Evolutionary conservation across 257 asterid species (phyloP), one percentile per base, ranked within the genome.

Genomic region (Mitragyna speciosa): DNA sequence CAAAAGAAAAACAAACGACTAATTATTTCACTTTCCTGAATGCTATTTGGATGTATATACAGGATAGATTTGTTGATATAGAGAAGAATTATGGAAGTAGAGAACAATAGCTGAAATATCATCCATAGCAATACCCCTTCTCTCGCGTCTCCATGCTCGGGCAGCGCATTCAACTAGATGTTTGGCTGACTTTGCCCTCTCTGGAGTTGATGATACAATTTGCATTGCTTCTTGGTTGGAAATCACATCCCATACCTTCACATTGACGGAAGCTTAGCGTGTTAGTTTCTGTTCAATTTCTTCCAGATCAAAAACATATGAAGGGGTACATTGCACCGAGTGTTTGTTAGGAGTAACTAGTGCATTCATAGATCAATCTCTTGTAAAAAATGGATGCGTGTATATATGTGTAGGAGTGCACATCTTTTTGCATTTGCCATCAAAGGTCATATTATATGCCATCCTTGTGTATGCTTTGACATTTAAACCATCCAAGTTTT

Each of bases 231-330:
- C 99, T 82, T 96, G 91, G 79, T 93, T 96, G 51, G 98, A 96
- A 61, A 96, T 56, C 5, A 96, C 98, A 81, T 96, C 99, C 98
- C 99, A 96, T n/a, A 96, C 98, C 99, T 95, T 86, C 79, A 51
- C 16, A 59, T 33, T 56, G 24, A 76, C 12, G 28, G 49, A 61
- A 66, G 26, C 58, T 66, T 51, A 17, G 26, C 26, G 36, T 7
- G 49, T 81, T 61, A 70, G 31, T 45, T 43, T 26, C 43, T 28
- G 15, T 63, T 63, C 26, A 64, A 76, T 16, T 64, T 63, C 48
- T 45, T 45, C 36, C 72, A 7, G 14, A 61, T 26, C 45, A 61
- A 19, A 2, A 43, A n/a, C 9, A 63, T 12, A 63, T 26, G 28
- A 9, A 63, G 12, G 66, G 9, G 4, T 1, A 56, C 6, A 4